Evolutionary conservation across 768 basidiomycete species (phyloP).

Genomic region (Russula ochroleuca): DNA sequence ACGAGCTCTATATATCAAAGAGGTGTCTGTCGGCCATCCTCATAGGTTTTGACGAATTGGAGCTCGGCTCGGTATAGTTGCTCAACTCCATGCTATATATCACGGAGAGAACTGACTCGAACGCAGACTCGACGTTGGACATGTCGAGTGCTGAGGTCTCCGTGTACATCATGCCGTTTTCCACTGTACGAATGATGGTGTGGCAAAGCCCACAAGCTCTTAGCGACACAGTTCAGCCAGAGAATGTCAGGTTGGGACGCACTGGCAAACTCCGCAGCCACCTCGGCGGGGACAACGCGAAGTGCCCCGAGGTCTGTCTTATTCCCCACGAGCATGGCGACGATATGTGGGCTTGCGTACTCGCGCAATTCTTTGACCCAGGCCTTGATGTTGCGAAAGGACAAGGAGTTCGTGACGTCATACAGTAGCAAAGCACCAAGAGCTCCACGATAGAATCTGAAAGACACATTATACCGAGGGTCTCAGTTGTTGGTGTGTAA

Average conservation of each 20-base stretch:
- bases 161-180: conserved; percentile 90
- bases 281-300: conserved; percentile 93
- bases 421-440: conserved; percentile 90
- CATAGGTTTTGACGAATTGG: background rate
- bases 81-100: conserved; percentile 96
- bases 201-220: background rate
- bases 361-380: conserved; percentile 97
- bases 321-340: conserved; percentile 95
- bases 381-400: conserved; percentile 88
- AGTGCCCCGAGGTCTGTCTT: conserved; percentile 99
- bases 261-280: conserved; percentile 90
- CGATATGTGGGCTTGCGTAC: conserved; percentile 88
- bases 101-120: conserved; percentile 94
- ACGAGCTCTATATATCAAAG: conserved; percentile 8
- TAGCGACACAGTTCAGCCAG: background rate
- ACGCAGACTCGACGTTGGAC: conserved; percentile 95
- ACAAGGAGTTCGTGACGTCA: conserved; percentile 90
- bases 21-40: conserved; percentile 5
- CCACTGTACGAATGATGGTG: conserved; percentile 45
- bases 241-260: conserved; percentile 34
- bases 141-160: conserved; percentile 99
- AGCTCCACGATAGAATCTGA: conserved; percentile 98
- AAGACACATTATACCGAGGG: conserved; percentile 5
- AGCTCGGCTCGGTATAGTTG: conserved; percentile 86
- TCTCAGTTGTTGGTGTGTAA: background rate